Evolutionary conservation across 148 eudicot genomes (phyloP), one percentile per base, ranked within the genome.

Genomic region (Rhododendron griersonianum): DNA sequence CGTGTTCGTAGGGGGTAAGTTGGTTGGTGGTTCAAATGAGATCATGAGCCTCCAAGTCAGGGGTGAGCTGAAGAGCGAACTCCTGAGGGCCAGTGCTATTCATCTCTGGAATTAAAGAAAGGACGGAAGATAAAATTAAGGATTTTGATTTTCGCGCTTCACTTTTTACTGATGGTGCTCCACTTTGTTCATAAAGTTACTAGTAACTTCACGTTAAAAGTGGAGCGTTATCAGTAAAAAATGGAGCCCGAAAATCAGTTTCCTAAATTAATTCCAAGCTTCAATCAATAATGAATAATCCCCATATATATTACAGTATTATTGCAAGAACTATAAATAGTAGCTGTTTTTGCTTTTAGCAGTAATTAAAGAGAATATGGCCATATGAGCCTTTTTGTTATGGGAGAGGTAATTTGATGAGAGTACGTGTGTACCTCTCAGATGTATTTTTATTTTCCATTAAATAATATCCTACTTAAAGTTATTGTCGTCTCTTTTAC

Each of bases 11-110:
- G 96, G 94, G 28, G 88, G 93, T 33, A 87, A 91, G 65, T 81
- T 91, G 83, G 86, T 95, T 10, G 98, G 98, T 14, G 98, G 98
- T 21, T 84, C 96, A 51, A 90, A 94, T 79, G 94, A 95, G 85
- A 90, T 95, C 53, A 88, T 92, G 87, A 92, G 95, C 89, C 94
- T 93, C 78, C 96, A 93, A 79, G 85, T 95, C 33, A 90, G 89
- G 84, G 94, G 93, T 14, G 84, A 92, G 82, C 87, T 95, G n/a
- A 92, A 89, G 18, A 90, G 88, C 4, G 28, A 91, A 90, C 95
- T 95, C 81, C 89, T 86, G 84, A 86, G 90, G 82, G 97, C 96
- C 35, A 92, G 89, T 69, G 98, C 97, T 79, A 92, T 95, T 41
- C 75, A 69, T 28, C 0, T 69, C 75, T 69, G 75, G 75, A 69